Evolutionary conservation across 2,329 filamentous ascomycete genomes (phyloP).

Genomic region (Colletotrichum paranaense): DNA sequence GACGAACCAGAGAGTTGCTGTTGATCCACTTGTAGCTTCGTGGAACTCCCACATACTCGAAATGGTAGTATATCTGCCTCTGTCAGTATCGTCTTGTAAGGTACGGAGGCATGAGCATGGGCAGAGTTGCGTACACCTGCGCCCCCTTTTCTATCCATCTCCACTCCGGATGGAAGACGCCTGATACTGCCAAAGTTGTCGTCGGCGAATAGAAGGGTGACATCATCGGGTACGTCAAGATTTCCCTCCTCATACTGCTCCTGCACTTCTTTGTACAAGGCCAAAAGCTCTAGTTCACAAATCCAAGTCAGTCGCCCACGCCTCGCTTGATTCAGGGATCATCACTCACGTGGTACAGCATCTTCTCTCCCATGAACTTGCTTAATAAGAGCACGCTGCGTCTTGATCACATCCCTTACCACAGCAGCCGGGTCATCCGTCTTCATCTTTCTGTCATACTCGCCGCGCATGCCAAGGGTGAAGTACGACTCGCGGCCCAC

Average conservation of each 20-base stretch:
- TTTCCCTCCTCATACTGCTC: constrained; percentile 69
- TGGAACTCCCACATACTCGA: constrained; percentile 72
- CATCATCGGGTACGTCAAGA: constrained; percentile 68
- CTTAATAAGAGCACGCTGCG: constrained; percentile 64
- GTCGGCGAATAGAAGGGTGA: constrained; percentile 71
- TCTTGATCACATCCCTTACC: constrained; percentile 64
- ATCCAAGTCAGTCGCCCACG: neutral
- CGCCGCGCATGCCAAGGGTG: constrained; percentile 70
- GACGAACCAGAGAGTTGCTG: constrained; percentile 63
- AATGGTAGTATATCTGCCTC: constrained; percentile 60
- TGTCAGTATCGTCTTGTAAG: constrained; percentile 29
- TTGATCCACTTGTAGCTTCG: constrained; percentile 73
- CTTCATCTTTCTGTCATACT: constrained; percentile 64
- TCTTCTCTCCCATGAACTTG: constrained; percentile 60
- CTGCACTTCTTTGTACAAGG: constrained; percentile 74
- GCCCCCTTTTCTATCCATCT: constrained; percentile 64
- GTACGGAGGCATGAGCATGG: rapidly evolving
- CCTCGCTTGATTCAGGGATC: neutral
- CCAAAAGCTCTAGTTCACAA: constrained; percentile 63
- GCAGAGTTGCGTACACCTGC: constrained; percentile 57
- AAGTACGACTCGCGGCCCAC: constrained; percentile 68
- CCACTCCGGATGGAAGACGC: constrained; percentile 64
- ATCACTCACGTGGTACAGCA: constrained; percentile 52
- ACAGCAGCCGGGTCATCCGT: constrained; percentile 62
- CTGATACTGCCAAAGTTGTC: constrained; percentile 72